Conservation (phyloP, 805 yeast species). For the Ogataea wickerhamii region DNA sequence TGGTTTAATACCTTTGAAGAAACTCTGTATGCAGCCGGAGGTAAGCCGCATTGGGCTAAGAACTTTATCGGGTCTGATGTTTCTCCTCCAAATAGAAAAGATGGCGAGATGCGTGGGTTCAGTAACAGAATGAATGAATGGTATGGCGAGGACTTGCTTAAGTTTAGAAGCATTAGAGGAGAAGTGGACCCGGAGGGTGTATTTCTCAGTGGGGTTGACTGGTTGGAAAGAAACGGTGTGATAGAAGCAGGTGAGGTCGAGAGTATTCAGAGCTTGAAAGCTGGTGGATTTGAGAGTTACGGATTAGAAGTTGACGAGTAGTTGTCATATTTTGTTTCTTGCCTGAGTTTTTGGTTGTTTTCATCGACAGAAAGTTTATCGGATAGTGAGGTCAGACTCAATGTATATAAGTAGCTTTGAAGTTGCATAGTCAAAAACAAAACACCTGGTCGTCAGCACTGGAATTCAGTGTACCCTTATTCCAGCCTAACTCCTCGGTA, state of each 20-base stretch:
- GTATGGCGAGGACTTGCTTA: slow-evolving; percentile 69
- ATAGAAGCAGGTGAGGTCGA: slow-evolving; percentile 31
- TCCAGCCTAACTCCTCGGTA: slow-evolving; percentile 63
- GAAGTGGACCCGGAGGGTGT: slow-evolving; percentile 79
- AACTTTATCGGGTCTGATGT: slow-evolving; percentile 67
- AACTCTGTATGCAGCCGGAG: slow-evolving; percentile 71
- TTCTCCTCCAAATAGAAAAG: slow-evolving; percentile 43
- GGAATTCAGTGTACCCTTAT: slow-evolving; percentile 30
- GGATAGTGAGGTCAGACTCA: neutral
- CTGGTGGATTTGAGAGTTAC: slow-evolving; percentile 1
- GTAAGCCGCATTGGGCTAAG: slow-evolving; percentile 99
- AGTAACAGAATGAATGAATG: slow-evolving; percentile 64
- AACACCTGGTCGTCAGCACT: slow-evolving; percentile 36
- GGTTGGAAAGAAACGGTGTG: slow-evolving; percentile 83
- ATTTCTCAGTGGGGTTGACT: slow-evolving; percentile 69
- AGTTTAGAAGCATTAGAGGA: slow-evolving; percentile 60
- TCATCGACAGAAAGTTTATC: neutral
- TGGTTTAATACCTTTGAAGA: slow-evolving; percentile 88
- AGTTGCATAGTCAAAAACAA: slow-evolving; percentile 24
- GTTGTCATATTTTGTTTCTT: neutral
- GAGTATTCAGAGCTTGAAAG: slow-evolving; percentile 13
- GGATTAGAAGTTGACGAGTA: slow-evolving; percentile 8
- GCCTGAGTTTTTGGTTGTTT: neutral
- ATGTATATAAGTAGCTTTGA: neutral
- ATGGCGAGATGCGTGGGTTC: slow-evolving; percentile 79